These are phyloP conservation scores for Fusarium penzigii DNA, from an alignment of 2,329 filamentous ascomycete species.

Conservation along the genomic window DNA sequence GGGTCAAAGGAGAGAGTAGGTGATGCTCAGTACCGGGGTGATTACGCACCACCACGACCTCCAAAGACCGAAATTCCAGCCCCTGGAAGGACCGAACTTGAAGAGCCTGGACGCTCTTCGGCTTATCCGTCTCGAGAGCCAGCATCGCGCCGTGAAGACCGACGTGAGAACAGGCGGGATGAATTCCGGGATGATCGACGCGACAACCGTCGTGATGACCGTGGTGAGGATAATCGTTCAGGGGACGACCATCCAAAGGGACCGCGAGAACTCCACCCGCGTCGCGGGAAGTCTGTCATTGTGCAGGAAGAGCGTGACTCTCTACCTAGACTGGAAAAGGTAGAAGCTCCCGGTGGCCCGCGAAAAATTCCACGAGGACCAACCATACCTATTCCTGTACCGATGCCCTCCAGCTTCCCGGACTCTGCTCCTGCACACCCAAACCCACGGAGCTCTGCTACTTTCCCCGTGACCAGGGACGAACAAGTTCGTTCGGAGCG, in stretches of 20 bases:
- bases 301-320: slow-evolving; percentile 37
- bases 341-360: slow-evolving; percentile 19
- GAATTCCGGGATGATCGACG: slow-evolving; percentile 4
- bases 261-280: slow-evolving; percentile 28
- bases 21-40: slow-evolving; percentile 28
- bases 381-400: slow-evolving; percentile 36
- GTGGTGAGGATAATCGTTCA: slow-evolving; percentile 35
- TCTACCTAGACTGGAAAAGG: slow-evolving; percentile 26
- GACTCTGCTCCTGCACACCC: slow-evolving; percentile 10
- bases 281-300: slow-evolving; percentile 37
- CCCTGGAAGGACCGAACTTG: slow-evolving; percentile 25
- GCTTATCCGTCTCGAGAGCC: slow-evolving; percentile 15
- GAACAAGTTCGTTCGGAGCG: slow-evolving; percentile 21
- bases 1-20: slow-evolving; percentile 35
- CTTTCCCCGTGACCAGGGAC: slow-evolving; percentile 32
- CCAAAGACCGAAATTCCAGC: slow-evolving; percentile 34
- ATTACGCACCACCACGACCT: slow-evolving; percentile 28
- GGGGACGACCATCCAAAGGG: slow-evolving; percentile 41
- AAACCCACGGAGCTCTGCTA: slow-evolving; percentile 30
- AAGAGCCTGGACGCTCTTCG: slow-evolving; percentile 16
- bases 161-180: neutral
- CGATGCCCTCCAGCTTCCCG: slow-evolving; percentile 20
- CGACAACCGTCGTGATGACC: slow-evolving; percentile 31
- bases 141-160: slow-evolving; percentile 9
- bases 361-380: slow-evolving; percentile 38